Percentiles rank a stretch among this genome's conserved stretches.
These are phyloP conservation scores for Clavispora fructus DNA, from an alignment of 805 yeast genomes.

Conservation along the genomic window DNA sequence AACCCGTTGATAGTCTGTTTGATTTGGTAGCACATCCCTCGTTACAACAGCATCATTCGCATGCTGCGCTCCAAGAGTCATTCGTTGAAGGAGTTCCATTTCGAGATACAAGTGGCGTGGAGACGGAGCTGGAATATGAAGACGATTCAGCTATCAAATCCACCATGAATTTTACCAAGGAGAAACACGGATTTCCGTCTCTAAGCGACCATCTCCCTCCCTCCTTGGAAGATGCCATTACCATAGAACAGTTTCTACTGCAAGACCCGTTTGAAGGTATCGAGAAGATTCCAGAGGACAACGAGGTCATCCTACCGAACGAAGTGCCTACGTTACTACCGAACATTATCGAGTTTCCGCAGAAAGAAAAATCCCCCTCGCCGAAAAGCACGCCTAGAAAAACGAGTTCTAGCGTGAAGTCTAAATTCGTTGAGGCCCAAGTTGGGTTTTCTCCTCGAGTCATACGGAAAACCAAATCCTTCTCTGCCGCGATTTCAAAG, in stretches of 20 bases:
- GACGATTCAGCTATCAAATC: not conserved
- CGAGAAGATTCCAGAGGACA: not conserved
- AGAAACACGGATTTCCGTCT: not conserved
- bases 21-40: not conserved
- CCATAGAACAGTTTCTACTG: not conserved
- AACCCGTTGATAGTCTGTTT: not conserved
- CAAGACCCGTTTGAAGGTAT: not conserved
- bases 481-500: conserved; percentile 1
- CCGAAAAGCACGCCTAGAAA: not conserved
- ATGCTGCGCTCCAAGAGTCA: not conserved
- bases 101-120: not conserved
- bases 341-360: not conserved
- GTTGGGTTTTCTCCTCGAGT: not conserved
- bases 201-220: not conserved
- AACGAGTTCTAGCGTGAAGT: not conserved
- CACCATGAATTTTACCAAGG: not conserved
- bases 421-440: not conserved
- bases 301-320: no score
- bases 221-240: not conserved
- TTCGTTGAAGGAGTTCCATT: not conserved
- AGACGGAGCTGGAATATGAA: not conserved
- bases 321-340: not conserved
- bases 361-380: not conserved
- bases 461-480: not conserved
- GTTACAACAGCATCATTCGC: not conserved